Percentiles rank a stretch among this genome's conserved stretches.
These are phyloP conservation scores for Acrocalymma vagum DNA, from an alignment of 2,329 filamentous ascomycete genomes.

Conservation along the genomic window DNA sequence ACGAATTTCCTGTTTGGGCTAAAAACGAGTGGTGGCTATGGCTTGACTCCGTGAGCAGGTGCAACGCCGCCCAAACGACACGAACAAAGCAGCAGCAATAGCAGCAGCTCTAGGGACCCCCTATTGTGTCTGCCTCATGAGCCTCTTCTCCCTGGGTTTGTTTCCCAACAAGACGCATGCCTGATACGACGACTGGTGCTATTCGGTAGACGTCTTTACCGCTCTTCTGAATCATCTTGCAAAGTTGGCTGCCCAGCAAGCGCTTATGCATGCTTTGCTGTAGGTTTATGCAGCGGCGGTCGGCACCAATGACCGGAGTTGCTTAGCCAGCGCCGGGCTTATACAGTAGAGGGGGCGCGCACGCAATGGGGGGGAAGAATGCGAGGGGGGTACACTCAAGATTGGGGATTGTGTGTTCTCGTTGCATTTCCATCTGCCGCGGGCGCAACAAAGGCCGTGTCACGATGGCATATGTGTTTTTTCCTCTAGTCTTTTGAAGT, in stretches of 20 bases:
- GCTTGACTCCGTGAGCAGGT: slow-evolving; percentile 20
- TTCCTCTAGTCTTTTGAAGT: slow-evolving; percentile 6
- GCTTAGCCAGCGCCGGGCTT: slow-evolving; percentile 16
- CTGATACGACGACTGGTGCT: slow-evolving; percentile 29
- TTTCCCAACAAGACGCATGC: slow-evolving; percentile 43
- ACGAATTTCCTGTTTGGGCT: neutral
- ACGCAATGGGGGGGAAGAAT: slow-evolving; percentile 12
- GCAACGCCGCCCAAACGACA: no score
- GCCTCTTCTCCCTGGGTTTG: slow-evolving; percentile 23
- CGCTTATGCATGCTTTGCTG: slow-evolving; percentile 48
- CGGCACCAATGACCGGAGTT: slow-evolving; percentile 38
- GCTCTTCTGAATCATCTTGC: slow-evolving; percentile 48
- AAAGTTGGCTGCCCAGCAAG: slow-evolving; percentile 30
- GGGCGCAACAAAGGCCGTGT: slow-evolving; percentile 23
- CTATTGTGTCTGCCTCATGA: no score
- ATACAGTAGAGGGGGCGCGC: slow-evolving; percentile 20
- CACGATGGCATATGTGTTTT: slow-evolving; percentile 26
- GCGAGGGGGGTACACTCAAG: no score
- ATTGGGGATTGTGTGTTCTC: slow-evolving; percentile 13
- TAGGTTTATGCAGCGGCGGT: slow-evolving; percentile 33
- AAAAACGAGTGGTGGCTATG: slow-evolving; percentile 14
- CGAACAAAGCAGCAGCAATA: no score
- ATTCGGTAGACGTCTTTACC: slow-evolving; percentile 42
- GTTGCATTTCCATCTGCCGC: slow-evolving; percentile 32
- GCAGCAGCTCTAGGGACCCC: slow-evolving; percentile 19